Evolutionary conservation across 2,329 filamentous ascomycete species (phyloP), one percentile per base, ranked within the genome.

Genomic region (Epichloe hybrida): DNA sequence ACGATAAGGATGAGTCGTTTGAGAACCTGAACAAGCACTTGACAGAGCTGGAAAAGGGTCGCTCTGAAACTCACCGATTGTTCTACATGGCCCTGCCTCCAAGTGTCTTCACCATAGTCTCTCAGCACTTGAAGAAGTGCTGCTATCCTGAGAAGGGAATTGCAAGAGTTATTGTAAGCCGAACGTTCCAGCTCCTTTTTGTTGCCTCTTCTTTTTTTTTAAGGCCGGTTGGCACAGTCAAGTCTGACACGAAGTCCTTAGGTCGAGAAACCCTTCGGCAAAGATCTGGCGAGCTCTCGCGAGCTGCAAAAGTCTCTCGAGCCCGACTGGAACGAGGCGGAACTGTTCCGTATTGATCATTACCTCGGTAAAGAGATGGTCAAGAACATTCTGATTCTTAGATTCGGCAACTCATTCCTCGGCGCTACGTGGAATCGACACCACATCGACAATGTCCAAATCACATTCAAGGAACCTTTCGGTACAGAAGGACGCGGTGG

Each of bases 291-390:
- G 52, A 96, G 90, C 73, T 97, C 93, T 50, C 84, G 93, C 53
- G 88, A 95, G 70, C 80, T 98, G 54, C 91, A 97, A 67, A 89
- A 87, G 69, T 94, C 93, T 7, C 81, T 98, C 56, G 88, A 91
- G 66, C 93, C 93, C 42, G 89, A 98, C 73, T 98, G 93, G 94
- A 93, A 87, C 65, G 94, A 98, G 72, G 91, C 97, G 50, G 93
- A 98, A 73, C 84, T 98, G 59, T 98, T 94, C 83, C 89, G 93
- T 65, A 98, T 98, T 64, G 93, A 98, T 69, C 93, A 98, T 74
- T 98, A 98, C 71, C 81, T 98, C 46, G 94, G 94, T 63, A 98
- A 98, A 79, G 93, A 98, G 73, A 98, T 98, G 93, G 93, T 98
- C 63, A 98, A 98, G 83, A 98, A 98, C 73, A 94, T 98, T 60